Evolutionary conservation across 176 grass and related monocot genomes (phyloP), one percentile per base, ranked within the genome.

Genomic region (Ensete ventricosum): DNA sequence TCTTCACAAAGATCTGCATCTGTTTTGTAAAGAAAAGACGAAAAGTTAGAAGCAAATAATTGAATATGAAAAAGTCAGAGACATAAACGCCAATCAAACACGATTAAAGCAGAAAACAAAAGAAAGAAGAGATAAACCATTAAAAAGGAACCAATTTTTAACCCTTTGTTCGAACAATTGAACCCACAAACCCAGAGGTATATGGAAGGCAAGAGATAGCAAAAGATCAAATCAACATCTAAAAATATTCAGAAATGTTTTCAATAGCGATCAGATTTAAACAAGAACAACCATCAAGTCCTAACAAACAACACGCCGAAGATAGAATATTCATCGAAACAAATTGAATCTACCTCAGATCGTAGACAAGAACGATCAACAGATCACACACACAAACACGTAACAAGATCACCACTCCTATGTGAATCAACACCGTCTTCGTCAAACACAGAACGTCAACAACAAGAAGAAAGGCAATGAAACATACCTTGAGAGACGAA

Each of bases 1-100:
- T 74, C 53, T 74, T 74, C 49, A 74, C 73, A 8, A 74, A 74
- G 24, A 74, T 74, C 54, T 74, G 73, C 73, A 75, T 75, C 54
- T 48, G 34, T 43, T 43, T 43, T 60, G 57, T n/a, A 60, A 0
- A 21, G 3, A 60, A n/a, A 60, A 60, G 2, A 9, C 14, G 19
- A 16, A 19, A 43, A 6, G 34, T 43, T 43, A 6, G 34, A 43
- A 43, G 34, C 4, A 43, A 43, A 5, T 6, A 43, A 43, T 4
- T 43, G 34, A 43, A 43, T 43, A 43, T 43, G 34, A 43, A 43
- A 43, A 43, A 43, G 4, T 3, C 34, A 6, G 34, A 29, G 27
- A 43, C 34, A 43, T 43, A 3, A 43, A 43, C 34, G 34, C 4
- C 34, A 57, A 16, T 9, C 14, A 60, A 3, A 19, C 17, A n/a